Evolutionary conservation across 2,329 filamentous ascomycete species (phyloP).

Genomic region (Fusarium burgessii): DNA sequence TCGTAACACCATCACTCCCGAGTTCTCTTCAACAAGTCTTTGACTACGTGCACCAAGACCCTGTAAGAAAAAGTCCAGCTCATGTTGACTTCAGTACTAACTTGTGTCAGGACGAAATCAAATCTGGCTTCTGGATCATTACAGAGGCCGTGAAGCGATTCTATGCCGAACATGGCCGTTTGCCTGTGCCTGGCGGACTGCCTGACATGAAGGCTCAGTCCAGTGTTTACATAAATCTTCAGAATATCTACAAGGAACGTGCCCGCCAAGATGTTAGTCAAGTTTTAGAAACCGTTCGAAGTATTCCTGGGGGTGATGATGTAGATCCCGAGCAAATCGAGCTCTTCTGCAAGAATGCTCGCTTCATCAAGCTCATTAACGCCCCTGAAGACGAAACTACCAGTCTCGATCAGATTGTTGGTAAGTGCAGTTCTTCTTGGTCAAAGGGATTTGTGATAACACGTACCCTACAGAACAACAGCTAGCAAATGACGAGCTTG

Average conservation of each 20-base stretch:
- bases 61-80: constrained; percentile 58
- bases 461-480: constrained; percentile 60
- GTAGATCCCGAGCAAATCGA: constrained; percentile 83
- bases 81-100: constrained; percentile 5
- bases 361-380: constrained; percentile 89
- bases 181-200: constrained; percentile 87
- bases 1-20: constrained; percentile 76
- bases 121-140: constrained; percentile 87
- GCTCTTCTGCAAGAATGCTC: constrained; percentile 93
- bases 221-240: constrained; percentile 86
- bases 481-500: constrained; percentile 65
- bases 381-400: constrained; percentile 58
- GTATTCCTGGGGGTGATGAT: constrained; percentile 59
- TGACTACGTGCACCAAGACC: constrained; percentile 65
- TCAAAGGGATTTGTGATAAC: neutral
- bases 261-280: constrained; percentile 82
- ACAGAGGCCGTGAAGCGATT: constrained; percentile 83
- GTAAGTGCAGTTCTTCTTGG: constrained; percentile 57
- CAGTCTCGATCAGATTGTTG: constrained; percentile 64
- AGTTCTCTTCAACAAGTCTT: constrained; percentile 83
- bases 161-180: constrained; percentile 75
- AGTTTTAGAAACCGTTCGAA: constrained; percentile 74
- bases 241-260: constrained; percentile 93
- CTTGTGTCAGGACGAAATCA: constrained; percentile 55
- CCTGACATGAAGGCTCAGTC: constrained; percentile 99